Conservation (phyloP, 2,329 filamentous ascomycete genomes). For the Botrytis galanthina region DNA sequence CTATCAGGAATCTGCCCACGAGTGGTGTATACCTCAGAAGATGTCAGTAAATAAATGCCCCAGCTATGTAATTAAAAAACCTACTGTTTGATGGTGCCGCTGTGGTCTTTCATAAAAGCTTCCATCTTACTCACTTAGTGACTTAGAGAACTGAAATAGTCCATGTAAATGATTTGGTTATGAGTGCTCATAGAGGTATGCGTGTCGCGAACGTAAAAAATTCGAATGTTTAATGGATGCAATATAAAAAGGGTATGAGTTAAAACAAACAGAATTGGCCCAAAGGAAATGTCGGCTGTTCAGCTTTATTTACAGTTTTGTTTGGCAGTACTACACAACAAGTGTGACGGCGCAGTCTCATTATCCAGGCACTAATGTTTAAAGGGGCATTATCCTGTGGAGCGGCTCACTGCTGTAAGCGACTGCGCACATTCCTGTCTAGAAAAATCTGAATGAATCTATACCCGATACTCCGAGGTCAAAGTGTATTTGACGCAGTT, state of each 20-base stretch:
- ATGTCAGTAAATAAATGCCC: slow-evolving; percentile 24
- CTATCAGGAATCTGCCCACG: slow-evolving; percentile 94
- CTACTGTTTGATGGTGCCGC: not conserved
- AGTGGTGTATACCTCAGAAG: slow-evolving; percentile 77
- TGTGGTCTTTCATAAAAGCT: not conserved
- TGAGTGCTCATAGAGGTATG: not conserved
- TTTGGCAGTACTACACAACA: not conserved
- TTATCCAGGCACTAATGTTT: not conserved
- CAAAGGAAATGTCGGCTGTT: not conserved
- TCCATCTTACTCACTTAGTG: not conserved
- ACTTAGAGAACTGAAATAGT: not conserved
- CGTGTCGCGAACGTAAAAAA: not conserved
- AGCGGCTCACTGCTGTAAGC: not conserved
- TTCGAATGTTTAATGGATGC: not conserved
- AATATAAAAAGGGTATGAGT: not conserved
- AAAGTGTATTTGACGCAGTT: not conserved
- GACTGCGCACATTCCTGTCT: not conserved
- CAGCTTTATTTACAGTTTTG: not conserved
- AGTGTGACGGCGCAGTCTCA: not conserved
- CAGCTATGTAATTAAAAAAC: not conserved
- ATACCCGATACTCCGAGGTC: not conserved
- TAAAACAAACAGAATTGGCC: not conserved
- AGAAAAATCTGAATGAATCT: not conserved
- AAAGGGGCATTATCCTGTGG: not conserved
- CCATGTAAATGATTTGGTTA: not conserved